Evolutionary conservation across 768 basidiomycete species (phyloP).

Genomic region (Auriscalpium vulgare): DNA sequence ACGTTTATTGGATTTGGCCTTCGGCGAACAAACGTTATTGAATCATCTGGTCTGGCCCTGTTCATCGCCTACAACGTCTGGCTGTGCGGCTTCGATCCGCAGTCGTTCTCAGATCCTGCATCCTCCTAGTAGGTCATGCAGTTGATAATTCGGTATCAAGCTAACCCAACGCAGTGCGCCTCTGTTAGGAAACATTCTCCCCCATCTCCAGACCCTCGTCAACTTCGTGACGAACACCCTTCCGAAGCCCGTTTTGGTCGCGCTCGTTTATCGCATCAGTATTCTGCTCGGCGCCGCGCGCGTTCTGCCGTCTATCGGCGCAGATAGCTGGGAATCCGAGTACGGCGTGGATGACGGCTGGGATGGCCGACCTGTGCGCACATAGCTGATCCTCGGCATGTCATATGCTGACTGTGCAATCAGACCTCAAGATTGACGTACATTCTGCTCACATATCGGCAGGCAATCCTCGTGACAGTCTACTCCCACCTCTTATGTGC

Average conservation of each 20-base stretch:
- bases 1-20: constrained; percentile 87
- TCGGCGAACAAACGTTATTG: constrained; percentile 86
- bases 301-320: constrained; percentile 79
- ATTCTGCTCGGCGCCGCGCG: constrained; percentile 77
- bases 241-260: constrained; percentile 76
- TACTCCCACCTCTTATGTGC: constrained; percentile 80
- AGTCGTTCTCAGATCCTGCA: constrained; percentile 62
- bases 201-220: constrained; percentile 69
- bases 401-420: constrained; percentile 5
- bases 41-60: constrained; percentile 79
- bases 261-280: constrained; percentile 70
- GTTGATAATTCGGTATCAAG: constrained; percentile 3
- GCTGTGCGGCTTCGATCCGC: constrained; percentile 77
- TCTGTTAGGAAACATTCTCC: constrained; percentile 68
- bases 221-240: constrained; percentile 82
- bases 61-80: constrained; percentile 89
- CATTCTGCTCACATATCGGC: constrained; percentile 73
- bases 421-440: constrained; percentile 74
- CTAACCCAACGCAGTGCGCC: constrained; percentile 44
- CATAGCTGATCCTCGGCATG: neutral
- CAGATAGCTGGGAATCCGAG: constrained; percentile 70
- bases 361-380: constrained; percentile 64
- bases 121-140: constrained; percentile 60
- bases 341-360: constrained; percentile 55
- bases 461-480: constrained; percentile 77